Conservation (phyloP, 805 yeast genomes). For the Blastobotrys muscicola region DNA sequence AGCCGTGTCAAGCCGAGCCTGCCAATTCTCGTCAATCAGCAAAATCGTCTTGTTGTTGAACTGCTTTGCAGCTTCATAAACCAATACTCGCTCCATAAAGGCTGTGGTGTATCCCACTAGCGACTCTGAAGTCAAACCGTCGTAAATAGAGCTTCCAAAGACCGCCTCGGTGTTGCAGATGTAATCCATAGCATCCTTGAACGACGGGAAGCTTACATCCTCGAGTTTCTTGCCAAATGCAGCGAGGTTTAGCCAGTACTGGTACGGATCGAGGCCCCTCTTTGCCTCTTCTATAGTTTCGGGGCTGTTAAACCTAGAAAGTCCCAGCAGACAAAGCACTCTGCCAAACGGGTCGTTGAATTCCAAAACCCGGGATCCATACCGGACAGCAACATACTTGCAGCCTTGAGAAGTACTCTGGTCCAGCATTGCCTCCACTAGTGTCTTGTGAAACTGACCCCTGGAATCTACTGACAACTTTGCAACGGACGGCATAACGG, state of each 20-base stretch:
- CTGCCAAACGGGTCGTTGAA: conserved; percentile 64
- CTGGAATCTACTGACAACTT: conserved; percentile 27
- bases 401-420: conserved; percentile 39
- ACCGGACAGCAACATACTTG: conserved; percentile 58
- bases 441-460: conserved; percentile 32
- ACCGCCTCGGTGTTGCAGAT: conserved; percentile 15
- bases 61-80: conserved; percentile 49
- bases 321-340: conserved; percentile 55
- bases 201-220: conserved; percentile 44
- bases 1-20: conserved; percentile 56
- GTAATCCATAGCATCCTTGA: conserved; percentile 30
- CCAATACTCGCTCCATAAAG: conserved; percentile 50
- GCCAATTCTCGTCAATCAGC: conserved; percentile 68
- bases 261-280: conserved; percentile 75
- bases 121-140: neutral
- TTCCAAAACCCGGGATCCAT: conserved; percentile 50
- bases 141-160: neutral
- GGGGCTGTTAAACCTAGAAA: conserved; percentile 46
- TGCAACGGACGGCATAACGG: conserved; percentile 42
- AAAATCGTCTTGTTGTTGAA: conserved; percentile 42
- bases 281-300: conserved; percentile 74
- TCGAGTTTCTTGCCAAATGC: conserved; percentile 29
- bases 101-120: conserved; percentile 4
- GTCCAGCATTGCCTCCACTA: conserved; percentile 30
- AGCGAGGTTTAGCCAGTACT: conserved; percentile 51